A percentile compares a stretch with the other conserved stretches of the same genome.
Evolutionary conservation across 108 stramenopile genomes (phyloP).

Genomic region (Licmophora abbreviata): DNA sequence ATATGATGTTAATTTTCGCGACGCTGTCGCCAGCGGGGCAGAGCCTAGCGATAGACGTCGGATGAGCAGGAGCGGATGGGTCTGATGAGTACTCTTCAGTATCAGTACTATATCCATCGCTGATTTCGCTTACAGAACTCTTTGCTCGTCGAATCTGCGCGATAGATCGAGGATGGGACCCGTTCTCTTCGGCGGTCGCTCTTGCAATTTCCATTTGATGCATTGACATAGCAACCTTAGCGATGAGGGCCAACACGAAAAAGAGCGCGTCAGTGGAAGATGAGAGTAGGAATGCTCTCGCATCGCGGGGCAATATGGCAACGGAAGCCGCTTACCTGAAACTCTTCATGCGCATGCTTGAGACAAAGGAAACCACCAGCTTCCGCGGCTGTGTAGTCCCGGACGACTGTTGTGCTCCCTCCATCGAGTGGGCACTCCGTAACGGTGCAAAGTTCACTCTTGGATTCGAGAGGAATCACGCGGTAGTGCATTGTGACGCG

Average conservation of each 20-base stretch:
- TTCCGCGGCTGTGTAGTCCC: background rate
- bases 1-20: slow-evolving; percentile 48
- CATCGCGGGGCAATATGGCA: too few species aligned
- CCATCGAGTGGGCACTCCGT: slow-evolving; percentile 27
- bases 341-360: slow-evolving; percentile 54
- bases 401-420: background rate
- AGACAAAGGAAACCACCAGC: too few species aligned
- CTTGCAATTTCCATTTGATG: slow-evolving; percentile 25
- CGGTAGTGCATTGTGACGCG: slow-evolving; percentile 57
- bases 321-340: slow-evolving; percentile 26
- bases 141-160: slow-evolving; percentile 74
- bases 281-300: too few species aligned
- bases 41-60: slow-evolving; percentile 62
- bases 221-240: too few species aligned
- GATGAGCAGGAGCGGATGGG: slow-evolving; percentile 17
- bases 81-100: background rate
- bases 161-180: slow-evolving; percentile 63
- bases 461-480: slow-evolving; percentile 32
- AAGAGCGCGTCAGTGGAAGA: too few species aligned
- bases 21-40: slow-evolving; percentile 33
- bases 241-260: too few species aligned
- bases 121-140: slow-evolving; percentile 15
- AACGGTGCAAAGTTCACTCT: slow-evolving; percentile 23
- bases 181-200: slow-evolving; percentile 33
- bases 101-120: background rate